Percentiles rank a stretch among this genome's conserved stretches.
phyloP scores from a whole-genome alignment of 345 rosid genomes.

The Citrus inodora region DNA sequence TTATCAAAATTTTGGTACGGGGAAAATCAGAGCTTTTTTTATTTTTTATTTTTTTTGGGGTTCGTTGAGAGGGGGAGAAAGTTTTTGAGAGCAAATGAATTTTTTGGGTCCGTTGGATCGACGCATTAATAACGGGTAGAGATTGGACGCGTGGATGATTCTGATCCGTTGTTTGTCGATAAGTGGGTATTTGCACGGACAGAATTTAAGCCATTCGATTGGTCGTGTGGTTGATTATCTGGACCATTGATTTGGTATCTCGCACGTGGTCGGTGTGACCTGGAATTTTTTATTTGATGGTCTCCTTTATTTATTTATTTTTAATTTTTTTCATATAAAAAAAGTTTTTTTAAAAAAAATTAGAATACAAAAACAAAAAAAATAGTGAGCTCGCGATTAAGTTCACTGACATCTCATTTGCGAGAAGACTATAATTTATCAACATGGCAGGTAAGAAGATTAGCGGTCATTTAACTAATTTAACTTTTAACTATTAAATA shows the following conservation, averaged over 20 bases:
- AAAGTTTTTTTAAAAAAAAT: neutral
- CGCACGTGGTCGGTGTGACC: conserved; percentile 18
- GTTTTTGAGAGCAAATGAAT: neutral
- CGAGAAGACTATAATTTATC: neutral
- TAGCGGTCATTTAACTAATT: neutral
- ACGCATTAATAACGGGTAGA: neutral
- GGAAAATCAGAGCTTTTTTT: neutral
- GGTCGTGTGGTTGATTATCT: neutral
- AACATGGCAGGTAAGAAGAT: neutral
- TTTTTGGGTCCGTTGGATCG: conserved; percentile 19
- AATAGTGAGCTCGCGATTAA: neutral
- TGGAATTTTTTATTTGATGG: neutral
- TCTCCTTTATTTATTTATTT: neutral
- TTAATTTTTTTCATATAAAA: neutral
- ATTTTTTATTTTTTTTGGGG: neutral
- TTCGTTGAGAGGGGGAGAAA: neutral
- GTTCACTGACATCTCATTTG: neutral
- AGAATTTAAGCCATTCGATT: conserved; percentile 17
- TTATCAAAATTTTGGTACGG: too few species aligned
- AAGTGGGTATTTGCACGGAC: conserved; percentile 14
- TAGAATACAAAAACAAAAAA: neutral
- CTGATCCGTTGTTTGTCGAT: conserved; percentile 32
- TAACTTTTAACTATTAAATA: neutral
- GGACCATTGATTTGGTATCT: conserved; percentile 16
- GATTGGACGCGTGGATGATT: conserved; percentile 21